Evolutionary conservation across 805 yeast genomes (phyloP), one percentile per base, ranked within the genome.

Genomic region (Metschnikowia noctiluminum): DNA sequence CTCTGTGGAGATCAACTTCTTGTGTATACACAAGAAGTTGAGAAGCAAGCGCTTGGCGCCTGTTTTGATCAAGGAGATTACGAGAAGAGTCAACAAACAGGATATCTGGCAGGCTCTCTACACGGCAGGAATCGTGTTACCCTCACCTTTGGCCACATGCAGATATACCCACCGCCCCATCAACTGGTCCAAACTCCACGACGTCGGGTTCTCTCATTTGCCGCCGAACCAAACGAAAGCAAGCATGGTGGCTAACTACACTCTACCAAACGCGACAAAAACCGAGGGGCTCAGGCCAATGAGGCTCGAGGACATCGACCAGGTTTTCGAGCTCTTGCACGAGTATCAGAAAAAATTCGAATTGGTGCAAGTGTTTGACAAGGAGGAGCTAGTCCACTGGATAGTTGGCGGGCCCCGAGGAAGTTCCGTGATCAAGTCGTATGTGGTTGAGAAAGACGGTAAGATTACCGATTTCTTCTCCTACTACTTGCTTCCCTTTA

Each of bases 1-100:
- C 28, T 80, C 89, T 44, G 95, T 86, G 26, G 98, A 94, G 63
- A 89, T 94, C 70, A 94, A 94, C 69, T 94, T 94, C 66, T 72
- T 94, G 59, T 89, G 97, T 63, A 87, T 94, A 43, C 99, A 94
- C 70, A 94, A 94, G 70, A 89, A 92, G 67, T 77, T 94, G 57
- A 79, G 99, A 63, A 78, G 89, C n/a, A 94, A 94, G 66, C 82
- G 99, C 60, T 76, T 94, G 63, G 91, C 99, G 0, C 99, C 99
- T 1, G 87, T 94, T 11, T 73, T 94, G 60, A 94, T 94, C 66
- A 87, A 87, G 61, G 99, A 94, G 68, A 86, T 94, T 56, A 94
- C 98, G 4, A 79, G 99, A 63, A 78, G 98, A 57, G 94, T 94
- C 54, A 92, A 94, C 68, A 77, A 80, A 53, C 76, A 77, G 39